These are phyloP conservation scores for Talaromyces albobiverticillius DNA, from an alignment of 2,329 filamentous ascomycete genomes.

Conservation along the genomic window DNA sequence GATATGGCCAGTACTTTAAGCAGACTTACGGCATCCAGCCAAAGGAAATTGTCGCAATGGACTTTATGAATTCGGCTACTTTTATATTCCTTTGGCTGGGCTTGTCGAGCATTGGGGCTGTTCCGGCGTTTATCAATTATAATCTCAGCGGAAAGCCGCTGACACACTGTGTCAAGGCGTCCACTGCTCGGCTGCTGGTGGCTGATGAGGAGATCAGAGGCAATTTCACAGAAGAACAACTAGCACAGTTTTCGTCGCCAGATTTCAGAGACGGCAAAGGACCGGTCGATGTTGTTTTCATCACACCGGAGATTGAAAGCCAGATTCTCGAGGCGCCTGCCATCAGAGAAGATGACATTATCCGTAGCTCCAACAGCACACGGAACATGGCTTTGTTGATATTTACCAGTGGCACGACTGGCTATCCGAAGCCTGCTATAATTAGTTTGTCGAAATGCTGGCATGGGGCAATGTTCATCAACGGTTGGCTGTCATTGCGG, in stretches of 20 bases:
- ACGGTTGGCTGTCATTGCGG: constrained; percentile 57
- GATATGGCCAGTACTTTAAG: constrained; percentile 74
- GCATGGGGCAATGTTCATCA: constrained; percentile 52
- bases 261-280: constrained; percentile 42
- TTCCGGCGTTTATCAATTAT: constrained; percentile 85
- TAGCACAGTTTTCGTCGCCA: constrained; percentile 37
- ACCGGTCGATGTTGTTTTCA: constrained; percentile 58
- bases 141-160: constrained; percentile 71
- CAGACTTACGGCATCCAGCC: constrained; percentile 61
- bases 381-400: constrained; percentile 70
- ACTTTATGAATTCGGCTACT: constrained; percentile 77
- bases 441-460: constrained; percentile 69
- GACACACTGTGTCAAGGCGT: constrained; percentile 69
- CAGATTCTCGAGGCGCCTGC: constrained; percentile 53
- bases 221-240: constrained; percentile 44
- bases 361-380: constrained; percentile 50
- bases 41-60: constrained; percentile 74
- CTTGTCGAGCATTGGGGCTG: constrained; percentile 78
- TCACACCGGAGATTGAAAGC: constrained; percentile 58
- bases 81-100: constrained; percentile 75
- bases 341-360: constrained; percentile 57
- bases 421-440: constrained; percentile 75
- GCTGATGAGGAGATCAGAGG: constrained; percentile 65
- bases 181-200: constrained; percentile 65
- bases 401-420: constrained; percentile 83